A percentile compares a stretch with the other conserved stretches of the same genome.
These are phyloP conservation scores for Byssochlamys sp. DNA, from an alignment of 2,329 filamentous ascomycete species.

Conservation along the genomic window DNA sequence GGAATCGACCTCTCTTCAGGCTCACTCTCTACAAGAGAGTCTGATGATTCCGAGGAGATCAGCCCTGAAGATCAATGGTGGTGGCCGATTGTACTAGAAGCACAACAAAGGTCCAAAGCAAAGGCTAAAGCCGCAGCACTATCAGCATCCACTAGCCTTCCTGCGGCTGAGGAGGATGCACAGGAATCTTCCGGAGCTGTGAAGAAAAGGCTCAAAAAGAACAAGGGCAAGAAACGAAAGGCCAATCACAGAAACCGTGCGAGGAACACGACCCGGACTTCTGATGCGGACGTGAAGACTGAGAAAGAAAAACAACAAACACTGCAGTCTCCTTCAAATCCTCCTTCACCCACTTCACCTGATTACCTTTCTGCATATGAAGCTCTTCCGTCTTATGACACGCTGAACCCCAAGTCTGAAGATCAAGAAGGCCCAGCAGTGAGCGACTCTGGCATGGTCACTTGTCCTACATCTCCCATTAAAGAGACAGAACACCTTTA, in stretches of 20 bases:
- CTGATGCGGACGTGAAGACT: not conserved
- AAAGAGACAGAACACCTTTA: slow-evolving; percentile 9
- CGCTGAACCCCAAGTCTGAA: not conserved
- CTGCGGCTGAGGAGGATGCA: not conserved
- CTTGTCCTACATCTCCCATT: not conserved
- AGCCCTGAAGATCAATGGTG: slow-evolving; percentile 1
- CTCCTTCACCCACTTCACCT: not conserved
- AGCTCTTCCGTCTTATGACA: not conserved
- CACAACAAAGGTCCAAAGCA: not conserved
- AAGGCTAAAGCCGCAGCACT: not conserved
- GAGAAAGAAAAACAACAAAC: not conserved
- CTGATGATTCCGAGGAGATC: not conserved
- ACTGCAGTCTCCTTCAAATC: not conserved
- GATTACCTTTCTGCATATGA: not conserved
- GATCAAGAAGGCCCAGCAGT: not conserved
- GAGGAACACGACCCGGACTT: slow-evolving; percentile 16
- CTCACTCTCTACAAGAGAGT: not conserved
- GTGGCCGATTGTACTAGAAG: slow-evolving; percentile 1
- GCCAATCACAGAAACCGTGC: slow-evolving; percentile 19
- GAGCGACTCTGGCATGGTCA: not conserved
- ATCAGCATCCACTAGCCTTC: not conserved
- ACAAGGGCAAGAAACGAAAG: not conserved
- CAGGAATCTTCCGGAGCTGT: not conserved
- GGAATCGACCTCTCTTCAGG: not conserved
- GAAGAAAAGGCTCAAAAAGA: not conserved